Evolutionary conservation across 148 eudicot species (phyloP).

Genomic region (Rhododendron kiyosumense): DNA sequence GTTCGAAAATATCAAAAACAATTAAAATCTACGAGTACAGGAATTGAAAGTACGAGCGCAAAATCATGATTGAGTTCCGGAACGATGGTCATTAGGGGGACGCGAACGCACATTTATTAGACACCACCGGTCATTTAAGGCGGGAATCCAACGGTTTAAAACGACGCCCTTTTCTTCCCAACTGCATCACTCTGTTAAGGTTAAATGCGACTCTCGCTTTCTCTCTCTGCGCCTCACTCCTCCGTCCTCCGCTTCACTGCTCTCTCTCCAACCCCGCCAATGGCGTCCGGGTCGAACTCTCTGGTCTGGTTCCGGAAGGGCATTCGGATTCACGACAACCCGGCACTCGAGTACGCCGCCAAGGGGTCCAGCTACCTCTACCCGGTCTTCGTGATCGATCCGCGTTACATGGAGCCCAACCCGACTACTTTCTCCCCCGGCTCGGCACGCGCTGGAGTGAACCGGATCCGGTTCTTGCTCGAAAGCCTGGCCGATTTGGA

Average conservation of each 20-base stretch:
- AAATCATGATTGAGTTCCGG: too few species aligned
- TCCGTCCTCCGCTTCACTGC: neutral
- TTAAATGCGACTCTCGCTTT: constrained; percentile 12
- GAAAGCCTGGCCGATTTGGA: constrained; percentile 76
- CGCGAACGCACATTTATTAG: constrained; percentile 13
- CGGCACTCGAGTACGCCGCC: constrained; percentile 53
- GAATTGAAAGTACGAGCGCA: too few species aligned
- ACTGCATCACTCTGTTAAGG: neutral
- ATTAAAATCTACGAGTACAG: too few species aligned
- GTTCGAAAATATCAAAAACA: too few species aligned
- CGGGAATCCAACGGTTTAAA: constrained; percentile 18
- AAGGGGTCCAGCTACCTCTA: constrained; percentile 37
- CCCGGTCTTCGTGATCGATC: constrained; percentile 78
- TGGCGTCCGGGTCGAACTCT: constrained; percentile 42
- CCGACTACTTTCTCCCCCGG: constrained; percentile 52
- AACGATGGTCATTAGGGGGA: too few species aligned
- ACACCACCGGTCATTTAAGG: constrained; percentile 1
- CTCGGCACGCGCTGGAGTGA: constrained; percentile 61
- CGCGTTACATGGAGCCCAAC: constrained; percentile 82
- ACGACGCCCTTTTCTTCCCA: neutral
- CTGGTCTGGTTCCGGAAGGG: constrained; percentile 91
- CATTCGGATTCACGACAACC: constrained; percentile 88
- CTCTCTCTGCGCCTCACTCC: constrained; percentile 4
- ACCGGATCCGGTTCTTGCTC: constrained; percentile 72
- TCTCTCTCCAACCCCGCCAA: constrained; percentile 5